These are phyloP conservation scores for Aspergillus steynii DNA, from an alignment of 495 filamentous ascomycete species.

Conservation along the genomic window DNA sequence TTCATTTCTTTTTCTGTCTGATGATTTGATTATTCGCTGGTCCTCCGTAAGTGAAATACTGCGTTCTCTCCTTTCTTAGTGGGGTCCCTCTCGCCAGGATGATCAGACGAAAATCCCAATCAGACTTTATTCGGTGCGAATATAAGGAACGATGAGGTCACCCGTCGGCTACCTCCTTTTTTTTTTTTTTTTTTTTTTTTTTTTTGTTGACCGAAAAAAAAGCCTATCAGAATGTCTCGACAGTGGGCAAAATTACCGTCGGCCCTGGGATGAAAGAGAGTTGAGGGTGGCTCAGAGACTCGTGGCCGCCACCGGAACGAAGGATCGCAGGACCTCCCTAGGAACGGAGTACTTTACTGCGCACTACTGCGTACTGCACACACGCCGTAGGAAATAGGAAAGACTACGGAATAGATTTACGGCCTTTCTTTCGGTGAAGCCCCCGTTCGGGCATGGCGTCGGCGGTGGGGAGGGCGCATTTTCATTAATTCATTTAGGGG, in stretches of 20 bases:
- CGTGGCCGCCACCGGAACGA: constrained; percentile 28
- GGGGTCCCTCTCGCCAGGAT: neutral
- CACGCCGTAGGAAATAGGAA: neutral
- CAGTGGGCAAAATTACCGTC: neutral
- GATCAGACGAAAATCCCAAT: neutral
- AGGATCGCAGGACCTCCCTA: neutral
- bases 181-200: neutral
- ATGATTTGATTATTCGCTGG: neutral
- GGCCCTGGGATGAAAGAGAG: constrained; percentile 9
- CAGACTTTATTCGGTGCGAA: neutral
- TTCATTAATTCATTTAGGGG: constrained; percentile 12
- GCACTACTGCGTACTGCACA: neutral
- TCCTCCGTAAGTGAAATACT: too few species aligned
- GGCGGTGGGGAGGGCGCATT: neutral
- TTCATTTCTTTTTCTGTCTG: neutral
- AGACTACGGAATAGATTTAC: neutral
- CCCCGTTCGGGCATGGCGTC: constrained; percentile 15
- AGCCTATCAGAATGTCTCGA: neutral
- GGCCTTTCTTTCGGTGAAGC: constrained; percentile 17
- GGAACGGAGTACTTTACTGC: too few species aligned
- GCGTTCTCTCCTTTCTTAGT: neutral
- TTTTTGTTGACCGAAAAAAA: neutral
- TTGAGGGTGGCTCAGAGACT: constrained; percentile 20
- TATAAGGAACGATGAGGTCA: neutral
- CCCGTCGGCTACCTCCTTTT: neutral